Conservation (phyloP, 495 filamentous ascomycete genomes). For the Hyaloscypha variabilis region DNA sequence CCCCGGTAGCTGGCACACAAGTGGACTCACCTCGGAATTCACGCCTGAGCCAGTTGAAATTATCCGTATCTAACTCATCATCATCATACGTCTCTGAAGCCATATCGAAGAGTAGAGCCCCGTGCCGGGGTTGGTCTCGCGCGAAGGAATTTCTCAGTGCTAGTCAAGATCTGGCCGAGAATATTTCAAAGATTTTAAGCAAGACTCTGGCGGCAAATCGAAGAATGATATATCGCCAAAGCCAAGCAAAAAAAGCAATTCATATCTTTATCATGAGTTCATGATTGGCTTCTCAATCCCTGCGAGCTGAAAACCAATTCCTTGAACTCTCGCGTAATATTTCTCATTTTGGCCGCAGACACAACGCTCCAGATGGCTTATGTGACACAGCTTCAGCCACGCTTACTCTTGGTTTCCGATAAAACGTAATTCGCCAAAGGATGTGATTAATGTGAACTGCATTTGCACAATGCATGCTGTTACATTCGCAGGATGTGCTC, state of each 20-base stretch:
- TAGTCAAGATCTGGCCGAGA: background rate
- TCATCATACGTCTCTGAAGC: no score
- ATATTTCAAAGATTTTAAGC: background rate
- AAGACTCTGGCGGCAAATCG: background rate
- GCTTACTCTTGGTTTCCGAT: no score
- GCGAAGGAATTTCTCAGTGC: background rate
- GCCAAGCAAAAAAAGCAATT: no score
- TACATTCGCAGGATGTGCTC: no score
- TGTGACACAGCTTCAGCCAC: no score
- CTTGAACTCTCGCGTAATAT: background rate
- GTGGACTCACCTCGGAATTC: background rate
- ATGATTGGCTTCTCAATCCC: background rate
- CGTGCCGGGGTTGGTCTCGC: background rate
- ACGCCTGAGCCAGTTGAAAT: background rate
- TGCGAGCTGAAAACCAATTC: background rate
- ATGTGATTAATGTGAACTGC: no score
- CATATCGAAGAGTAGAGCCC: background rate
- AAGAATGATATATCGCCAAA: no score
- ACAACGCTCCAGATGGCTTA: no score
- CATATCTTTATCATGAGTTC: no score
- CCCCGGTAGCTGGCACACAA: no score
- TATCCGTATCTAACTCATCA: background rate
- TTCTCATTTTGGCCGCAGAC: background rate
- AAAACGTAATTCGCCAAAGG: no score
- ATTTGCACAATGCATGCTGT: no score